Conservation (phyloP, 2,329 filamentous ascomycete species). For the Westerdykella aurantiaca region DNA sequence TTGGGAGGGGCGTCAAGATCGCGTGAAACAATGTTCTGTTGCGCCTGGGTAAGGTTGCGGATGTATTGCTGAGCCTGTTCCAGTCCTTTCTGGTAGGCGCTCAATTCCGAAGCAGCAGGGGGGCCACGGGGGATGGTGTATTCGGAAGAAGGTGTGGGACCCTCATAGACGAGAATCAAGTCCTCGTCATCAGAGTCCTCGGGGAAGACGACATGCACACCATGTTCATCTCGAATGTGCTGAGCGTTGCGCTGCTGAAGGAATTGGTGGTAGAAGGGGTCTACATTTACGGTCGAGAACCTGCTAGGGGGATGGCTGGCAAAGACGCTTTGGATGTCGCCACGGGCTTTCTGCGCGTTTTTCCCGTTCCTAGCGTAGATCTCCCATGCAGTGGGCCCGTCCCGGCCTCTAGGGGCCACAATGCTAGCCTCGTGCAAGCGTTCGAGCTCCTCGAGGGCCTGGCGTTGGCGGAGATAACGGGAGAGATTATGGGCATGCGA, state of each 20-base stretch:
- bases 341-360: conserved; percentile 69
- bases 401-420: conserved; percentile 65
- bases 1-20: conserved; percentile 53
- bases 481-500: conserved; percentile 83
- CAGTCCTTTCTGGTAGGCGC: conserved; percentile 53
- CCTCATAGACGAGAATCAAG: conserved; percentile 70
- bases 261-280: conserved; percentile 74
- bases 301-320: conserved; percentile 67
- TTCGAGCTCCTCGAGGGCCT: conserved; percentile 78
- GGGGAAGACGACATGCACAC: conserved; percentile 69
- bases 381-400: conserved; percentile 74
- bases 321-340: conserved; percentile 68
- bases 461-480: conserved; percentile 76
- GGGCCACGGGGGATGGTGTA: conserved; percentile 53
- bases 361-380: conserved; percentile 82
- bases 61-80: conserved; percentile 55
- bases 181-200: conserved; percentile 56
- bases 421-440: conserved; percentile 78
- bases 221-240: conserved; percentile 60
- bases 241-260: conserved; percentile 60
- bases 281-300: conserved; percentile 61
- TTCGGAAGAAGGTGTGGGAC: conserved; percentile 47
- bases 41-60: conserved; percentile 47
- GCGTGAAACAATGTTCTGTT: conserved; percentile 51
- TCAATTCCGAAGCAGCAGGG: conserved; percentile 51